Conservation (phyloP, 1,284 basidiomycete species). For the Cutaneotrichosporon sp. region DNA sequence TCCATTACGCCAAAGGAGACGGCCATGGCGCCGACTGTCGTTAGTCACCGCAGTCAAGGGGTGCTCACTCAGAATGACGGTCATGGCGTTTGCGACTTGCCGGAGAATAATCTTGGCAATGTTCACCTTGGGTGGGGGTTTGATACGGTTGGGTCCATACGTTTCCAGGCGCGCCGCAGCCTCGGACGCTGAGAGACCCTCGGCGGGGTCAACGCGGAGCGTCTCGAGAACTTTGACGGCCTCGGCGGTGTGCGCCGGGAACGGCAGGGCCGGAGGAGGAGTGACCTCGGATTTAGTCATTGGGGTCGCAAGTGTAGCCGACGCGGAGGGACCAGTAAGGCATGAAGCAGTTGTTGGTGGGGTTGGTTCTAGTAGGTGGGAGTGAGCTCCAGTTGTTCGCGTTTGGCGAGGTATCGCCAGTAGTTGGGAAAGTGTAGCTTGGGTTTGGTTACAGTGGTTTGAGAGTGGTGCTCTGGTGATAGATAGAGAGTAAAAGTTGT, state of each 20-base stretch:
- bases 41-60: neutral
- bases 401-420: neutral
- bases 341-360: neutral
- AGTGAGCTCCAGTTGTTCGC: neutral
- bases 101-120: slow-evolving; percentile 41
- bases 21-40: slow-evolving; percentile 61
- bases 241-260: slow-evolving; percentile 39
- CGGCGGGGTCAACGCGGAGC: slow-evolving; percentile 33
- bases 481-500: no score
- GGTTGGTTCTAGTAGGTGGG: neutral
- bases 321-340: slow-evolving; percentile 1
- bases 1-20: slow-evolving; percentile 65
- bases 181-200: slow-evolving; percentile 41
- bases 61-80: slow-evolving; percentile 47
- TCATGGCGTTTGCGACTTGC: slow-evolving; percentile 53
- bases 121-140: slow-evolving; percentile 47
- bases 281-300: slow-evolving; percentile 8
- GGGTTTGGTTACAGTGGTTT: neutral
- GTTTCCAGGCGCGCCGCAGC: slow-evolving; percentile 32
- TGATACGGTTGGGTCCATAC: slow-evolving; percentile 53
- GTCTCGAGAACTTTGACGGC: slow-evolving; percentile 43
- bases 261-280: neutral
- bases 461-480: neutral
- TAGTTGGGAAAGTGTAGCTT: neutral
- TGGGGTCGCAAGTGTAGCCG: slow-evolving; percentile 5